Base-by-base conservation (phyloP, 495 filamentous ascomycete species). In the Friedmanniomyces simplex region DNA sequence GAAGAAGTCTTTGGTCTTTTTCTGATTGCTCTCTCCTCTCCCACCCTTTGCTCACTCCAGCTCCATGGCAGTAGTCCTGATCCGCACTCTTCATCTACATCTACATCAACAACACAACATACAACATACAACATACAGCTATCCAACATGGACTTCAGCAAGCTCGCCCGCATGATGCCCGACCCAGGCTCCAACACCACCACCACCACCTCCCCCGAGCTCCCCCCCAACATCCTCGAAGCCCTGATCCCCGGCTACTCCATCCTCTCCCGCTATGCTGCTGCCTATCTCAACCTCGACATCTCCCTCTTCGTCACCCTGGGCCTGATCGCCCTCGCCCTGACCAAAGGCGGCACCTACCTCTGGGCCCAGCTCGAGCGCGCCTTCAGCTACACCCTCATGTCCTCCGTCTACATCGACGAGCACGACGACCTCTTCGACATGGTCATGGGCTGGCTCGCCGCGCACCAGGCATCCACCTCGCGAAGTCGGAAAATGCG, bases 181-280 rank as follows among this genome's bases (percentile, higher is more conserved):
- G 25, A 43, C 26, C 14, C 26, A 1, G 2, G 24, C 22, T 53
- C 37, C 51, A 57, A 52, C 48, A 50, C 59, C 8, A 42, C 49
- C 8, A 22, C 52, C 24, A 43, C 58, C 8, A 34, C 52, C 16
- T 47, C 65, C 21, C 60, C 53, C 13, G 57, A 63, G 16, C 64
- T 72, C 8, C 67, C 70, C 0, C 60, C 63, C 13, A 66, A 57
- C n/a, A 72, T 89, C n/a, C 74, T 91, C 16, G 85, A 91, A 58
- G 74, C 79, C 25, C 77, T 91, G 66, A 81, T 91, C 54, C 87
- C 87, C 0, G 87, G 86, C 16, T 89, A 87, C 68, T 76, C 81
- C 0, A 66, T 85, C 59, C 72, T 87, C 51, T 82, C 83, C 0
- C 69, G 76, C 1, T 76, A 82, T 24, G 61, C 87, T 6, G 68